Conservation (phyloP, 306 rosid species). For the Begonia masoniana region DNA sequence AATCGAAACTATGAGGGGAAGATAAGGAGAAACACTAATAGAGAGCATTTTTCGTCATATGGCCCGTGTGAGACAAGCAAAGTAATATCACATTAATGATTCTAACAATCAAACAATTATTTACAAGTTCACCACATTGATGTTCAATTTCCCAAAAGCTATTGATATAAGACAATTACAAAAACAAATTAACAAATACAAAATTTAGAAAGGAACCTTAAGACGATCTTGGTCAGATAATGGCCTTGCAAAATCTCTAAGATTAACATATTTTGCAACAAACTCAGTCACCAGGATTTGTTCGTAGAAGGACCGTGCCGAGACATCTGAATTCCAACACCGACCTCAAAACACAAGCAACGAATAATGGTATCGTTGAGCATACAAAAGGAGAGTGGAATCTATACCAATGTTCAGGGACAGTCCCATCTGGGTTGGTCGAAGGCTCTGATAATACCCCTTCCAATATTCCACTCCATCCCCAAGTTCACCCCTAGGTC, state of each 20-base stretch:
- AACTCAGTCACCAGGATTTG: conserved; percentile 29
- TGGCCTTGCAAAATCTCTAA: conserved; percentile 18
- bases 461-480: conserved; percentile 21
- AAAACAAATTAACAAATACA: too few species aligned
- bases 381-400: background rate
- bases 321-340: conserved; percentile 39
- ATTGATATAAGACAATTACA: too few species aligned
- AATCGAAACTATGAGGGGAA: background rate
- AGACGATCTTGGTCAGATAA: conserved; percentile 38
- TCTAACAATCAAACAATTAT: too few species aligned
- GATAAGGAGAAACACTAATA: too few species aligned
- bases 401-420: conserved; percentile 41
- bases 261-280: conserved; percentile 16
- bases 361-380: background rate
- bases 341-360: too few species aligned
- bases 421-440: conserved; percentile 34
- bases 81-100: too few species aligned
- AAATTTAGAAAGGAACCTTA: conserved; percentile 26
- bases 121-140: too few species aligned
- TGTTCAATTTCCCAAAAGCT: too few species aligned
- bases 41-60: too few species aligned
- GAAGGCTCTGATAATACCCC: conserved; percentile 19
- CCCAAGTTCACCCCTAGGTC: conserved; percentile 7
- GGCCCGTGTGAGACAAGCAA: too few species aligned
- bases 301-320: conserved; percentile 59